Evolutionary conservation across 306 rosid genomes (phyloP).

Genomic region (Alnus glutinosa): DNA sequence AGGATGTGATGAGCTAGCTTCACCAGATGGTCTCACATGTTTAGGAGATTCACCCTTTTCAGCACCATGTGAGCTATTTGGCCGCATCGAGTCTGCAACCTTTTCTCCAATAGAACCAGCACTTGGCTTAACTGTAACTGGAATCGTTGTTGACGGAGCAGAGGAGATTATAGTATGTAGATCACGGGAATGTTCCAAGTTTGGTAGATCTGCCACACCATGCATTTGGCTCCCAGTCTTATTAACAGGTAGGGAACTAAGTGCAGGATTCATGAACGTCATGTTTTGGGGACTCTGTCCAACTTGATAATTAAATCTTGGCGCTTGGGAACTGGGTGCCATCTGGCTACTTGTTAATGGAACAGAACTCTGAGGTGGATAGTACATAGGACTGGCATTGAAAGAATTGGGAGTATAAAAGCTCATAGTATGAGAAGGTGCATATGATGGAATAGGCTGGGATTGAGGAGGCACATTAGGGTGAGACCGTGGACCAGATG

Average conservation of each 20-base stretch:
- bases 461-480: constrained; percentile 59
- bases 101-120: constrained; percentile 41
- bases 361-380: constrained; percentile 48
- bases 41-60: constrained; percentile 50
- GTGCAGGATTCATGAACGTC: constrained; percentile 46
- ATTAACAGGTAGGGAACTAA: constrained; percentile 41
- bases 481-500: constrained; percentile 64
- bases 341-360: constrained; percentile 58
- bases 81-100: constrained; percentile 33
- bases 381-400: constrained; percentile 42
- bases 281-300: constrained; percentile 59
- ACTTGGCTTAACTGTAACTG: constrained; percentile 52
- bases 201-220: constrained; percentile 46
- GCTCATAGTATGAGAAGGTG: constrained; percentile 48
- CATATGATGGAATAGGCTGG: constrained; percentile 61
- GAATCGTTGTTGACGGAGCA: constrained; percentile 38
- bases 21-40: constrained; percentile 40
- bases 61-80: constrained; percentile 35
- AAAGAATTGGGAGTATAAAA: constrained; percentile 49
- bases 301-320: constrained; percentile 56
- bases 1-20: constrained; percentile 36
- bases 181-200: constrained; percentile 53
- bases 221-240: constrained; percentile 49
- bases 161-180: constrained; percentile 34
- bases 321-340: constrained; percentile 68